Percentiles rank a stretch among this genome's conserved stretches.
Conservation (phyloP, 176 grass and related monocot genomes). For the Cenchrus fungigraminus region DNA sequence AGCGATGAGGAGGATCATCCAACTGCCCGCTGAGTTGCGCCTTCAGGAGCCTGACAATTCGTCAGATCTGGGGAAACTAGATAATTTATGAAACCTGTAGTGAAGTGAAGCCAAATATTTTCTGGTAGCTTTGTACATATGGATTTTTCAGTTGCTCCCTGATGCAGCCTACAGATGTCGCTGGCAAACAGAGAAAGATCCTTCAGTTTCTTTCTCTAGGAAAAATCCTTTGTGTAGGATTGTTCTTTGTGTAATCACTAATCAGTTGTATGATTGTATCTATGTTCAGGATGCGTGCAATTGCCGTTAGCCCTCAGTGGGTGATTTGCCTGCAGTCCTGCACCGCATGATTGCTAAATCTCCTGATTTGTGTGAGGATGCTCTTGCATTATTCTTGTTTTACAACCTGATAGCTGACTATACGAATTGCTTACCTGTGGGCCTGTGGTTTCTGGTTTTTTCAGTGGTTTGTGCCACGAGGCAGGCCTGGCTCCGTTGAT, state of each 20-base stretch:
- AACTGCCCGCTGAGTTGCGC: conserved; percentile 37
- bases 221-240: not conserved
- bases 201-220: not conserved
- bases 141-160: not conserved
- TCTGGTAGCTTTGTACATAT: conserved; percentile 36
- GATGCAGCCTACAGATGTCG: conserved; percentile 22
- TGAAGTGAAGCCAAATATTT: not conserved
- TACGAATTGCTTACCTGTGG: no score
- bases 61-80: not conserved
- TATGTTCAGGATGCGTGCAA: conserved; percentile 4
- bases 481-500: no score
- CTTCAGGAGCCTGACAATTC: not conserved
- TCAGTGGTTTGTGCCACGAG: no score
- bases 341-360: not conserved
- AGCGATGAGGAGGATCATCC: conserved; percentile 54
- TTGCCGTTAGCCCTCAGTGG: not conserved
- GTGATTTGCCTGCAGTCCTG: not conserved
- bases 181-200: conserved; percentile 3
- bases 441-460: no score
- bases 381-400: no score
- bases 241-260: not conserved
- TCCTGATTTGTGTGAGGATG: not conserved
- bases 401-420: no score
- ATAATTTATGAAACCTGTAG: not conserved
- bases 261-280: not conserved